Evolutionary conservation across 2,329 filamentous ascomycete species (phyloP), one percentile per base, ranked within the genome.

Genomic region (Hymenotorrendiella dingleyae): DNA sequence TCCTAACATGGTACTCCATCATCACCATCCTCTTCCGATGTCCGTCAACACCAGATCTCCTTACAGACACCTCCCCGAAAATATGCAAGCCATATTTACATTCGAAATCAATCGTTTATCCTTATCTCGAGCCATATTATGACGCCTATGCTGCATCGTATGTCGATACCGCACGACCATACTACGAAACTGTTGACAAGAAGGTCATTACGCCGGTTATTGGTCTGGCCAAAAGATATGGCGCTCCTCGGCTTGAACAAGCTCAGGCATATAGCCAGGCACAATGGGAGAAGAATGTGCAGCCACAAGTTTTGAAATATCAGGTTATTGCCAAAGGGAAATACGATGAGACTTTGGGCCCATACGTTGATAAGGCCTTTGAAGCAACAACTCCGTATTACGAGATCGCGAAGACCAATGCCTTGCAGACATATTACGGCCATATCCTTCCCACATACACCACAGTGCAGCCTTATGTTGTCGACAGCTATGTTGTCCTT

Each of bases 1-100:
- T 96, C 33, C 64, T 82, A 45, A 84, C 87, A 16, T 98, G 91
- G 91, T 94, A 93, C 62, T 75, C 82, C 26, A 80, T 97, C 51
- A 64, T 89, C 48, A 93, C 85, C 19, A 69, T 93, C 42, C 66
- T 91, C 46, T 85, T 98, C 62, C 79, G 83, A 48, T 98, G 91
- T 63, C 91, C 91, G 10, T 70, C 80, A 3, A 78, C 77, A 7
- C 66, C 82, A 47, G 75, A 82, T 21, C 73, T 78, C 20, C 77
- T 93, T 57, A 76, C 78, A 55, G 77, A 84, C 20, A 67, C 73
- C 22, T 86, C 87, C 1, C 86, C 90, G 1, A 74, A 69, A 50
- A 76, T 97, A 48, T 98, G 93, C 75, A 82, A 82, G 58, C 82
- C 86, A 8, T 96, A 96, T 73, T 74, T 84, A 68, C 66, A 80